phyloP scores from a whole-genome alignment of 306 rosid genomes.

The Cicer cuneatum region DNA sequence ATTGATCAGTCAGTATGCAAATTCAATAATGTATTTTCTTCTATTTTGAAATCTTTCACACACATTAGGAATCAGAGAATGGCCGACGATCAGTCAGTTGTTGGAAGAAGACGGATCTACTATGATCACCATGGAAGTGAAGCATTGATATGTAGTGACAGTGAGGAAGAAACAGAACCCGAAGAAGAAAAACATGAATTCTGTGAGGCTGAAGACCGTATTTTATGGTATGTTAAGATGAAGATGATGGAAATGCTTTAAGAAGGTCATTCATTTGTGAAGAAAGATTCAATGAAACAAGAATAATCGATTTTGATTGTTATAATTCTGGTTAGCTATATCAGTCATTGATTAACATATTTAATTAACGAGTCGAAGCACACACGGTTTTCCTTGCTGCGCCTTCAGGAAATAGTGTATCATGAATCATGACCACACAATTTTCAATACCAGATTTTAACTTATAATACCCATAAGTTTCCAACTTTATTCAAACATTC shows the following conservation, averaged over 20 bases:
- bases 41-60: conserved; percentile 61
- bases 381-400: conserved; percentile 7
- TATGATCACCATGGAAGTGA: conserved; percentile 89
- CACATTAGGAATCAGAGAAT: conserved; percentile 96
- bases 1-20: conserved; percentile 37
- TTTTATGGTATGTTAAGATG: conserved; percentile 66
- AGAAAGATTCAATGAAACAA: conserved; percentile 21
- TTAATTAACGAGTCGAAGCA: conserved; percentile 25
- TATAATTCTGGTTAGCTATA: conserved; percentile 34
- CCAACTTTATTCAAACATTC: conserved; percentile 28
- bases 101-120: conserved; percentile 93
- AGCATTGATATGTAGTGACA: conserved; percentile 92
- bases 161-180: conserved; percentile 89
- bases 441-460: conserved; percentile 25
- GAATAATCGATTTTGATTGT: conserved; percentile 19
- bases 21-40: conserved; percentile 46
- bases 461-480: conserved; percentile 23
- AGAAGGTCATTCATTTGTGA: conserved; percentile 30
- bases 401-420: conserved; percentile 24
- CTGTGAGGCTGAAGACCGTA: conserved; percentile 77
- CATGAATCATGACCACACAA: neutral
- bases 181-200: conserved; percentile 88
- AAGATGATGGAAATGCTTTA: conserved; percentile 33
- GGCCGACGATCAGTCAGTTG: conserved; percentile 97
- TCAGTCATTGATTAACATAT: conserved; percentile 34